Conservation (phyloP, 345 rosid species). For the Eucalyptus tenuipes region DNA sequence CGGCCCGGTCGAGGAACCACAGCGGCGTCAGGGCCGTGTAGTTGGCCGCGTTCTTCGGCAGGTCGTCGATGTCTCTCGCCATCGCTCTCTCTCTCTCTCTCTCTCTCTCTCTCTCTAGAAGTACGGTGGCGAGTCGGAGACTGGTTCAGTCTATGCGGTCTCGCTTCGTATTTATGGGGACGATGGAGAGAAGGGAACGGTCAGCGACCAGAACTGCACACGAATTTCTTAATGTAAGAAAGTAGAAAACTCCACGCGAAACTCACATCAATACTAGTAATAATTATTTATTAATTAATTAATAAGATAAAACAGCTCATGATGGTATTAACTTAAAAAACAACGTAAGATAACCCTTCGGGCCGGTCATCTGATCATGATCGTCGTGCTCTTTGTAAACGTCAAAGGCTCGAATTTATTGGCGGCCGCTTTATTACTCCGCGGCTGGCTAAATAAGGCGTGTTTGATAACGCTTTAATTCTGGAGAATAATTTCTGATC, state of each 20-base stretch:
- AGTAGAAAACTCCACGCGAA: not conserved
- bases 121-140: not conserved
- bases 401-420: too few species aligned
- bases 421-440: too few species aligned
- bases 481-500: fast-evolving
- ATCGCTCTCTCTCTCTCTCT: not conserved
- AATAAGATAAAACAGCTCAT: not conserved
- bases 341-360: too few species aligned
- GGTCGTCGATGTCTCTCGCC: constrained; percentile 67
- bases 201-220: not conserved
- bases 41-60: constrained; percentile 77
- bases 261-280: fast-evolving
- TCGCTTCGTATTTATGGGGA: too few species aligned
- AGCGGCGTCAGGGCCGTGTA: constrained; percentile 82
- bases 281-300: too few species aligned
- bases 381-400: too few species aligned
- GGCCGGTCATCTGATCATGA: too few species aligned
- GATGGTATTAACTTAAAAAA: not conserved
- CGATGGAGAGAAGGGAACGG: not conserved
- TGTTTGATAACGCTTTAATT: fast-evolving
- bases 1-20: constrained; percentile 82
- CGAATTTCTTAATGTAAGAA: not conserved
- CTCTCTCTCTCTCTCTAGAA: not conserved
- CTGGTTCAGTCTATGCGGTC: not conserved
- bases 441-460: fast-evolving